phyloP scores from a whole-genome alignment of 495 filamentous ascomycete genomes.

The Aspergillus affinis region DNA sequence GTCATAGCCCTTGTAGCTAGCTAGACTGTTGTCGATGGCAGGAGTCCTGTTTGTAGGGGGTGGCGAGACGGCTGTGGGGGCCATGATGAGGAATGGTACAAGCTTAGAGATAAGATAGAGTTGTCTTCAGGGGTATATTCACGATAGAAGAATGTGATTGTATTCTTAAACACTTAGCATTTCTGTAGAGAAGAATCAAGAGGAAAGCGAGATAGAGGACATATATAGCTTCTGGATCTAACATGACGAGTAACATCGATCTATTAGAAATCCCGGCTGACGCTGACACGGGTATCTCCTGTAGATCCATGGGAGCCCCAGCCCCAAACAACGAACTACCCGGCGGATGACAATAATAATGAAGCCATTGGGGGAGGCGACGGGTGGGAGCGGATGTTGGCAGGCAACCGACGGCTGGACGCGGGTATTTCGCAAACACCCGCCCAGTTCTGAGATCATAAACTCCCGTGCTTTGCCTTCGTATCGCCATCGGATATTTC shows the following conservation, averaged over 20 bases:
- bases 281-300: neutral
- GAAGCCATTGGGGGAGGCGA: slow-evolving; percentile 4
- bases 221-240: neutral
- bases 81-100: slow-evolving; percentile 49
- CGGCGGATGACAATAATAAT: neutral
- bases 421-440: slow-evolving; percentile 20
- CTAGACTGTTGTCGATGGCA: slow-evolving; percentile 19
- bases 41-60: slow-evolving; percentile 29
- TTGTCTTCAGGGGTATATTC: neutral
- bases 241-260: neutral
- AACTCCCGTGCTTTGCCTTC: neutral
- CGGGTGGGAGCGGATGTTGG: slow-evolving; percentile 21
- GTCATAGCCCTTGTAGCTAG: slow-evolving; percentile 79
- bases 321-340: neutral
- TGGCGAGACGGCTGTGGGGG: slow-evolving; percentile 67
- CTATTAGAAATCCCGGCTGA: neutral
- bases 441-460: neutral
- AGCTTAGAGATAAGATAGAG: neutral
- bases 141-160: neutral
- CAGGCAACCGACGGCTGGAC: slow-evolving; percentile 5
- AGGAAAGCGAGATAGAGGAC: neutral
- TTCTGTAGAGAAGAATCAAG: neutral
- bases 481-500: neutral
- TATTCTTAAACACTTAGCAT: neutral
- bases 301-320: neutral